phyloP scores from a whole-genome alignment of 345 rosid species.

The Turnera subulata region DNA sequence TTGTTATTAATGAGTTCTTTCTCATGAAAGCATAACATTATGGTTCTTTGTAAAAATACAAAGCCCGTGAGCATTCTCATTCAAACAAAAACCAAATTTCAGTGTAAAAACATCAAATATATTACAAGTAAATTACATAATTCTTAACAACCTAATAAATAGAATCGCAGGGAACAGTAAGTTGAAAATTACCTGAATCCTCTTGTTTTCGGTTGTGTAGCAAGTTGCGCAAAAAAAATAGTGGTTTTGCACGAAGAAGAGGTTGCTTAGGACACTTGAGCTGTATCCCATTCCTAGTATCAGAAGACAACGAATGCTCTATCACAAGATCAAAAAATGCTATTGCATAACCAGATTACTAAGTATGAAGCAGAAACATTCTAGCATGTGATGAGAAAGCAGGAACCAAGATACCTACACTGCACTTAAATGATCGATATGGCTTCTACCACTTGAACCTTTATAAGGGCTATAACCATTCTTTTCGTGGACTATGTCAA shows the following conservation, averaged over 20 bases:
- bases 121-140: neutral
- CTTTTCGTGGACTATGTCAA: constrained; percentile 39
- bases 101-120: neutral
- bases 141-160: neutral
- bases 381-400: too few relatives aligned
- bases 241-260: constrained; percentile 72
- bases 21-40: neutral
- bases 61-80: too few relatives aligned
- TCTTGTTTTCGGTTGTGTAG: constrained; percentile 59
- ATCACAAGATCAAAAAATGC: neutral
- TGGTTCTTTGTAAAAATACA: too few relatives aligned
- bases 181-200: constrained; percentile 49
- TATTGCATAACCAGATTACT: neutral
- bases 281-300: constrained; percentile 52
- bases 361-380: neutral
- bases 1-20: neutral
- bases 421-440: constrained; percentile 40
- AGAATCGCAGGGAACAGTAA: constrained; percentile 5
- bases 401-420: constrained; percentile 41
- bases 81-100: too few relatives aligned
- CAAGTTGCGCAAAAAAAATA: constrained; percentile 69
- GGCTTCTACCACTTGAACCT: constrained; percentile 35
- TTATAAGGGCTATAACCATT: constrained; percentile 44
- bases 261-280: constrained; percentile 64
- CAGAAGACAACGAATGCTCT: neutral